Base-by-base conservation (phyloP, 163 green algal species). In the Volvox carteri region DNA sequence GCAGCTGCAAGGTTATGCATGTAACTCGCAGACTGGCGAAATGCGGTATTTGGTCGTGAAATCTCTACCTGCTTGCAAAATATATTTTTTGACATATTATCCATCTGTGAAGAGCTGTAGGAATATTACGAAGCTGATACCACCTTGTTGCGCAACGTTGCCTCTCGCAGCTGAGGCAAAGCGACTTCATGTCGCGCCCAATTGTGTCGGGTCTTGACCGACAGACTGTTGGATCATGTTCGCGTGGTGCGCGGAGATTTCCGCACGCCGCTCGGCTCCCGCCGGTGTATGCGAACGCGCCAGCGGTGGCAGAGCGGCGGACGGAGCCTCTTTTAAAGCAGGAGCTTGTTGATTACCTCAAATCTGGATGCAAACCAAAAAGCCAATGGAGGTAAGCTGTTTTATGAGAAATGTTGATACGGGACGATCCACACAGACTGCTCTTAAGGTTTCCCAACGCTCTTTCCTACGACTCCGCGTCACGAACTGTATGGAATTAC, bases 301-400 rank as follows among this genome's bases (percentile, higher is more conserved):
- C 89, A 21, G 79, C 70, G 28, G 76, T 88, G 21, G 68, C 84
- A 25, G 89, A 85, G 39, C 67, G 48, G 1, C 72, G 90, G 28
- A 87, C 79, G 2, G 54, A 78, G 28, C 87, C 90, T 0, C 68
- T 93, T 4, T 3, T 60, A 0, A 93, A 93, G 44, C 92, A 97
- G 41, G 96, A 98, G n/a, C 89, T 99, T 4, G 91, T 99, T 5
- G 73, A 88, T 0, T 97, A 97, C 84, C 54, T 99, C 0, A 86
- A 75, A 0, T 95, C 91, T 1, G 97, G 97, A n/a, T 98, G 96
- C 92, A 98, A 96, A 81, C 95, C 98, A 2, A 91, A 88, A 5
- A 84, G 91, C 33, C 42, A 95, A 56, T 99, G 96, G 95, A 95
- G 96, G 95, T 98, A 79, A 35, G 91, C 56, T 19, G 25, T 46